phyloP scores from a whole-genome alignment of 352 stramenopile genomes.

The Phytophthora europaea region DNA sequence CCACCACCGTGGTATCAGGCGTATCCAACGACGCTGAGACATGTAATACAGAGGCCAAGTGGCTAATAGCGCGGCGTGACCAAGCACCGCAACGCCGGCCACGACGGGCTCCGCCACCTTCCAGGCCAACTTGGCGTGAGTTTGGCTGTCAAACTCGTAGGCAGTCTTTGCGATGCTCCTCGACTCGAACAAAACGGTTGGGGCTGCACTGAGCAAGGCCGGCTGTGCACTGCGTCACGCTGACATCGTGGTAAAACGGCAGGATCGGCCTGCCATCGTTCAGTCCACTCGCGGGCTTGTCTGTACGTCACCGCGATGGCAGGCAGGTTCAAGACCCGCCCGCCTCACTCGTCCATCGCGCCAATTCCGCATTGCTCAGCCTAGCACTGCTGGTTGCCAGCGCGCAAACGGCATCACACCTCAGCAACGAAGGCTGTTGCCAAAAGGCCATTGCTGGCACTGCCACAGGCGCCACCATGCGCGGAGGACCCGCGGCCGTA shows the following conservation, averaged over 20 bases:
- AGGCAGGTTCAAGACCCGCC: slow-evolving; percentile 25
- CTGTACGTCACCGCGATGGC: slow-evolving; percentile 18
- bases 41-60: slow-evolving; percentile 29
- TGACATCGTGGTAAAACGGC: slow-evolving; percentile 19
- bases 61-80: neutral
- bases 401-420: neutral
- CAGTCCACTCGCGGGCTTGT: slow-evolving; percentile 8
- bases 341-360: slow-evolving; percentile 1
- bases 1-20: slow-evolving; percentile 27
- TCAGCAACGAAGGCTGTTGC: too few species aligned
- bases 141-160: neutral
- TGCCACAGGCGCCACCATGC: neutral
- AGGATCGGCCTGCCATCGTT: slow-evolving; percentile 5
- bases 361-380: neutral
- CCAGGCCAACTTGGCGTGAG: neutral
- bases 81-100: slow-evolving; percentile 9
- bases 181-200: neutral
- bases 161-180: neutral
- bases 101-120: neutral
- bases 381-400: neutral
- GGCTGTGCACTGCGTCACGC: neutral
- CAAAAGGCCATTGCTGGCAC: too few species aligned
- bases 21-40: slow-evolving; percentile 34
- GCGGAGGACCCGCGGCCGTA: neutral
- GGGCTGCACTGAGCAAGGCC: neutral